Evolutionary conservation across 306 rosid genomes (phyloP).

Genomic region (Acmispon strigosus): DNA sequence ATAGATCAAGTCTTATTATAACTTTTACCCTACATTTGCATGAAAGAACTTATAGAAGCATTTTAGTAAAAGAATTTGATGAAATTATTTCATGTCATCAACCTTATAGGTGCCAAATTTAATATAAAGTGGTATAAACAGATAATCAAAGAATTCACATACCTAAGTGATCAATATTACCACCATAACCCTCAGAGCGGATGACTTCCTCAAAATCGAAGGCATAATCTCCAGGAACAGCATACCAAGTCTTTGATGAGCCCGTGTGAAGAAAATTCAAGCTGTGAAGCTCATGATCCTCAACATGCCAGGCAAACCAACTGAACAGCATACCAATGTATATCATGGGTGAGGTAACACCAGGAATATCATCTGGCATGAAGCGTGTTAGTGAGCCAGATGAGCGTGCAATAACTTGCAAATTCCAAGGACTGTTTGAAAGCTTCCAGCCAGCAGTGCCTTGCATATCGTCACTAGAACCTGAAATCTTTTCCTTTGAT

Average conservation of each 20-base stretch:
- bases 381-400: conserved; percentile 96
- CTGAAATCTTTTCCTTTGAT: conserved; percentile 44
- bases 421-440: conserved; percentile 97
- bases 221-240: conserved; percentile 92
- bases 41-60: conserved; percentile 2
- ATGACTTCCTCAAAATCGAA: conserved; percentile 84
- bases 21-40: background rate
- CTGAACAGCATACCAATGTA: conserved; percentile 98
- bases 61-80: conserved; percentile 1
- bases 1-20: background rate
- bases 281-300: conserved; percentile 99
- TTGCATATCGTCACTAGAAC: conserved; percentile 51
- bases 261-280: conserved; percentile 96
- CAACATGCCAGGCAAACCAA: conserved; percentile 99
- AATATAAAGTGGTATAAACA: background rate
- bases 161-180: conserved; percentile 80
- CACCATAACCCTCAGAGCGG: conserved; percentile 72
- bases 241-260: conserved; percentile 95
- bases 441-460: conserved; percentile 99
- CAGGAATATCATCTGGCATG: conserved; percentile 99
- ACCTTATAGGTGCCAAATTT: background rate
- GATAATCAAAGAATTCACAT: conserved; percentile 22
- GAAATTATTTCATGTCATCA: conserved; percentile 1
- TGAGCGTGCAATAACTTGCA: conserved; percentile 94
- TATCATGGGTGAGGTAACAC: conserved; percentile 98